Base-by-base conservation (phyloP, 1,139 yeast species). In the Saccharomyces hybrid region DNA sequence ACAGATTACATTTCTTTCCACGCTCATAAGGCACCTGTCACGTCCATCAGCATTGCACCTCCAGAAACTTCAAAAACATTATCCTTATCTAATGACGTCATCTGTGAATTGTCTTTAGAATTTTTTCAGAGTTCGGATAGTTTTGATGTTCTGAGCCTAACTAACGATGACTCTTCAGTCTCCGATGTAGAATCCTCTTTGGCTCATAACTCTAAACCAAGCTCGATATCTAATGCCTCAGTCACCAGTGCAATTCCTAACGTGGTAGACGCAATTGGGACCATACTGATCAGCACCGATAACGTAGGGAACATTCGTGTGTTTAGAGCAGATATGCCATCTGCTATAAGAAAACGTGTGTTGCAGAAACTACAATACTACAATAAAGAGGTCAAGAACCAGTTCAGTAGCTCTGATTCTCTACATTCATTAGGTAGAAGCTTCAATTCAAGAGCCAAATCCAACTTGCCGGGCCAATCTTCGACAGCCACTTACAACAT, bases 11-110 rank as follows among this genome's bases (percentile, higher is more conserved):
- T 86, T 3, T 78, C 87, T 3, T 87, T 89, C 67, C 95, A 86
- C 70, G 89, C 95, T 0, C 90, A 87, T 69, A 82, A 81, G 62
- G 75, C 85, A 0, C 78, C 81, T 47, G 88, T 89, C 26, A 89
- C 93, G 50, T 83, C 81, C 21, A 93, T 96, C 0, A 64, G 82
- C 0, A 82, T 89, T 72, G 96, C 96, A 0, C 97, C 97, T 0
- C 73, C 79, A n/a, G 74, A 75, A 2, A 84, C 96, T 0, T 77
- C 80, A 56, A 82, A 80, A 55, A 73, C 86, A 14, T 70, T 90
- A 52, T 84, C 85, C 51, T 73, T 84, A 48, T 85, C 95, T 1
- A 86, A 86, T 64, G 97, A 90, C 66, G 81, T 87, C 3, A 81
- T 90, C 2, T 89, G 78, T 66, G 95, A 88, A 58, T 69, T 87